These are phyloP conservation scores for Rhizopogon sp. DNA, from an alignment of 768 basidiomycete genomes.

Conservation along the genomic window DNA sequence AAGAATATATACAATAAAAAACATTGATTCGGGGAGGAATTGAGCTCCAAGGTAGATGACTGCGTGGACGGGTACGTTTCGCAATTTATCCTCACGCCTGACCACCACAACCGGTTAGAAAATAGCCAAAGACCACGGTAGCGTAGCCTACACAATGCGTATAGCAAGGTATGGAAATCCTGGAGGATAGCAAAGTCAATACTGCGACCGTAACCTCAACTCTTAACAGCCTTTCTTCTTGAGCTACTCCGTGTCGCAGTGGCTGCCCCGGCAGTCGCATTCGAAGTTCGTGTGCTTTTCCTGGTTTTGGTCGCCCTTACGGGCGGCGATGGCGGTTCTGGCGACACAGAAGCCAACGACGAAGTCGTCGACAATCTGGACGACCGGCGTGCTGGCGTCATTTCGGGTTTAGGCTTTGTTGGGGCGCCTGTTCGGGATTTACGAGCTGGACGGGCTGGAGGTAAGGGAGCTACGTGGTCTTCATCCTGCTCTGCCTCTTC, in stretches of 20 bases:
- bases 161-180: background rate
- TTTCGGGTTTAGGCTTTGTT: slow-evolving; percentile 12
- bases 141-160: background rate
- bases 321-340: slow-evolving; percentile 25
- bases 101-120: too few relatives aligned
- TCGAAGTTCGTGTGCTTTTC: slow-evolving; percentile 16
- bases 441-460: slow-evolving; percentile 11
- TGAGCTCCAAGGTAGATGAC: too few relatives aligned
- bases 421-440: slow-evolving; percentile 6
- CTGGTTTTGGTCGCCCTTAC: slow-evolving; percentile 9
- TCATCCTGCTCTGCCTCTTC: slow-evolving; percentile 29
- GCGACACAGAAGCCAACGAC: slow-evolving; percentile 24
- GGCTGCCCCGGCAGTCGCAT: slow-evolving; percentile 8
- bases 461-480: slow-evolving; percentile 30
- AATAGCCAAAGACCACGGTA: too few relatives aligned
- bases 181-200: background rate
- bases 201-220: background rate
- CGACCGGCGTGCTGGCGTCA: slow-evolving; percentile 31
- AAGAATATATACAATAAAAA: too few relatives aligned
- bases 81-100: too few relatives aligned
- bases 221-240: slow-evolving; percentile 19
- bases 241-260: slow-evolving; percentile 23
- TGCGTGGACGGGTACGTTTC: too few relatives aligned
- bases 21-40: too few relatives aligned
- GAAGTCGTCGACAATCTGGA: slow-evolving; percentile 32